Evolutionary conservation across 2,329 filamentous ascomycete species (phyloP).

Genomic region (Colletotrichum cuscutae): DNA sequence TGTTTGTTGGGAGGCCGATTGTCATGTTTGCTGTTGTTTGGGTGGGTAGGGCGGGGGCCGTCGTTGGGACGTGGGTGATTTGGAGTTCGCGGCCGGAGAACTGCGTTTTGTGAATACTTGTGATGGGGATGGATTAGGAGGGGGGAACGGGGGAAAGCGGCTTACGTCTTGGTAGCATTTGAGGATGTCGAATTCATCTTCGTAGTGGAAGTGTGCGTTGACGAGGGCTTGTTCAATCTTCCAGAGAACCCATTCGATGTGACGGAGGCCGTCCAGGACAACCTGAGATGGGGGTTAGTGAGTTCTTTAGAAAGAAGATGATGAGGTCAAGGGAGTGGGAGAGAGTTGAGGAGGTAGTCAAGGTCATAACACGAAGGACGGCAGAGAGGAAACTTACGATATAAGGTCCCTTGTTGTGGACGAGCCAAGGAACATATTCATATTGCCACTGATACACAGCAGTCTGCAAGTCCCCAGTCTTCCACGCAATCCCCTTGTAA

Average conservation of each 20-base stretch:
- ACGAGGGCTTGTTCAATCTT: constrained; percentile 5
- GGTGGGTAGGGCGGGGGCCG: background rate
- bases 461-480: constrained; percentile 13
- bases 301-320: background rate
- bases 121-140: no score
- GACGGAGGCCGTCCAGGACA: constrained; percentile 30
- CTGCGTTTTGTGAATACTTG: background rate
- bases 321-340: background rate
- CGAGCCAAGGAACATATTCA: constrained; percentile 34
- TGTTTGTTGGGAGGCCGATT: background rate
- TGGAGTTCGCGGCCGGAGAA: constrained; percentile 15
- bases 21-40: no score
- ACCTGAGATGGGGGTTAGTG: background rate
- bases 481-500: constrained; percentile 18
- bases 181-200: constrained; percentile 20
- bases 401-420: constrained; percentile 31
- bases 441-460: constrained; percentile 19
- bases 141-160: no score
- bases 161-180: constrained; percentile 23
- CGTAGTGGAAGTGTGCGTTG: constrained; percentile 7
- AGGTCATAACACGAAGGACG: background rate
- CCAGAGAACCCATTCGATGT: constrained; percentile 25
- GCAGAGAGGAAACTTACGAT: background rate
- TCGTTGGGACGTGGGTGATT: background rate
- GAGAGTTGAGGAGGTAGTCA: background rate